Percentiles rank a stretch among this genome's conserved stretches.
Conservation (phyloP, 202 grass and related monocot species). For the Hordeum pubiflorum region DNA sequence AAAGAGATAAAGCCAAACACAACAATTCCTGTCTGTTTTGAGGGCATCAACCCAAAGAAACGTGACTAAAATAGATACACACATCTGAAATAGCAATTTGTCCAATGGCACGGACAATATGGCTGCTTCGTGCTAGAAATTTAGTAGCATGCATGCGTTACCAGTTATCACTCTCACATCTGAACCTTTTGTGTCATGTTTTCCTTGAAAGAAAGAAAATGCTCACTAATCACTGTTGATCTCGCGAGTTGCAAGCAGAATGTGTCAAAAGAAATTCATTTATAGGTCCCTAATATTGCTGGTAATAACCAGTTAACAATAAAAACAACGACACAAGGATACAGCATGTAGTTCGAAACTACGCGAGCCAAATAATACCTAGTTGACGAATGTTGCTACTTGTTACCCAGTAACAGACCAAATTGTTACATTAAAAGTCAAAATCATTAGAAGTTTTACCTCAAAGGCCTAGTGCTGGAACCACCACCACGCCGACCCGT, state of each 20-base stretch:
- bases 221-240: neutral
- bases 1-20: too few species aligned
- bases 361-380: neutral
- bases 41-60: neutral
- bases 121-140: neutral
- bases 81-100: neutral
- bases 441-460: conserved; percentile 31
- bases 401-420: neutral
- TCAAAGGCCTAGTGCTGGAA: conserved; percentile 35
- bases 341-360: neutral
- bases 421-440: neutral
- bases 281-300: neutral
- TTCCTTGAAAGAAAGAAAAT: neutral
- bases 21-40: too few species aligned
- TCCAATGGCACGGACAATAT: neutral
- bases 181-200: neutral
- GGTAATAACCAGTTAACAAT: conserved; percentile 13
- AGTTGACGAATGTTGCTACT: neutral
- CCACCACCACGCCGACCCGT: conserved; percentile 30
- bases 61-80: neutral
- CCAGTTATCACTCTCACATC: neutral
- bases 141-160: neutral
- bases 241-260: neutral
- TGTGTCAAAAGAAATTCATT: neutral
- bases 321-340: neutral